phyloP scores from a whole-genome alignment of 176 grass and related monocot species.

The Pontederia paniculata region DNA sequence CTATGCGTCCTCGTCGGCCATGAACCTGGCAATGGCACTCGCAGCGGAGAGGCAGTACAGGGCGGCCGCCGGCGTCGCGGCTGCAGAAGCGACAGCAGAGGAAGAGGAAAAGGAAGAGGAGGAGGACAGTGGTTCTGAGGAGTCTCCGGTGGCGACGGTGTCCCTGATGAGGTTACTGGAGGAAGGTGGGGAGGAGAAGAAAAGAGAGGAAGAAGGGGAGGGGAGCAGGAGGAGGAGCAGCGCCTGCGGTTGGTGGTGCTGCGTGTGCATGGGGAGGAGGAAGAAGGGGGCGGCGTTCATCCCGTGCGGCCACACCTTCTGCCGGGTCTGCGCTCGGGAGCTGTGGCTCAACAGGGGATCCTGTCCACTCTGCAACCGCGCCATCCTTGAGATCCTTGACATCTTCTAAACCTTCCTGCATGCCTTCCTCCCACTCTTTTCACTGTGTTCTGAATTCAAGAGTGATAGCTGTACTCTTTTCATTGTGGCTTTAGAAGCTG shows the following conservation, averaged over 20 bases:
- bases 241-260: neutral
- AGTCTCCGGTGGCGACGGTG: neutral
- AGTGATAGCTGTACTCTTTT: too few relatives aligned
- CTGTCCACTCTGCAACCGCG: slow-evolving; percentile 3
- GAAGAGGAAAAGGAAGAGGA: too few relatives aligned
- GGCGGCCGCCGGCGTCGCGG: too few relatives aligned
- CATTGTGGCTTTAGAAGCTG: too few relatives aligned
- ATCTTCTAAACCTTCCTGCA: neutral
- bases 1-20: too few relatives aligned
- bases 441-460: too few relatives aligned
- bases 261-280: slow-evolving; percentile 6
- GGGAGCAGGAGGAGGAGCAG: neutral
- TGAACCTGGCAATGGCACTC: too few relatives aligned
- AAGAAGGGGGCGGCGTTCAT: slow-evolving; percentile 6
- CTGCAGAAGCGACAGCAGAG: too few relatives aligned
- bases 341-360: neutral
- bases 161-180: slow-evolving; percentile 1
- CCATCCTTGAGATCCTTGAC: neutral
- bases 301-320: slow-evolving; percentile 9
- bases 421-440: too few relatives aligned
- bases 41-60: too few relatives aligned
- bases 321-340: slow-evolving; percentile 5
- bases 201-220: neutral
- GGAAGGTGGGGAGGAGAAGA: slow-evolving; percentile 1
- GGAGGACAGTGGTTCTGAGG: too few relatives aligned